Percentiles rank a stretch among this genome's conserved stretches.
Evolutionary conservation across 768 basidiomycete species (phyloP).

Genomic region (Roridomyces roridus): DNA sequence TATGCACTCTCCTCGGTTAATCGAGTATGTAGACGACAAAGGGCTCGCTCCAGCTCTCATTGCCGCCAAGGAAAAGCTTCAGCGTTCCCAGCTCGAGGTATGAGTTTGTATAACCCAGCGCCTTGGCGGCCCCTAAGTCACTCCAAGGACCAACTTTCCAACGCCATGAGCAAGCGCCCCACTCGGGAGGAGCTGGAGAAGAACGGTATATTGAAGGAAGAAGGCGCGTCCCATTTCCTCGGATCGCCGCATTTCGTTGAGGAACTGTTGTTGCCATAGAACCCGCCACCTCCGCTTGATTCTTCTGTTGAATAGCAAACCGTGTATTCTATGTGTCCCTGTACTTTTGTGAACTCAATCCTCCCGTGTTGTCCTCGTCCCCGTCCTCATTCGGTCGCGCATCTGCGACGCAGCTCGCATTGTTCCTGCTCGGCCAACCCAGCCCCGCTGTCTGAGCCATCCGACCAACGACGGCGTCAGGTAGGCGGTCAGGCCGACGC

Average conservation of each 20-base stretch:
- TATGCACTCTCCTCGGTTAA: no score
- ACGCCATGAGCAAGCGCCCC: slow-evolving; percentile 62
- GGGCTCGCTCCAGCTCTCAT: slow-evolving; percentile 63
- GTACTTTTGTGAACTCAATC: slow-evolving; percentile 23
- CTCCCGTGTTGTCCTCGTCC: slow-evolving; percentile 32
- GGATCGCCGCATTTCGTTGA: neutral
- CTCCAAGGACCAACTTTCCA: slow-evolving; percentile 65
- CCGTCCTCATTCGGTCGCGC: slow-evolving; percentile 50
- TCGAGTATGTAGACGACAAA: slow-evolving; percentile 67
- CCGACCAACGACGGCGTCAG: slow-evolving; percentile 86
- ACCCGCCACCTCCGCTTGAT: slow-evolving; percentile 14
- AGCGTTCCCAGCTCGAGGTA: slow-evolving; percentile 70
- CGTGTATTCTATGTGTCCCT: slow-evolving; percentile 16
- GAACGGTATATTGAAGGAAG: slow-evolving; percentile 66
- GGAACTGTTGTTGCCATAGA: slow-evolving; percentile 6
- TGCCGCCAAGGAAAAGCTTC: slow-evolving; percentile 63
- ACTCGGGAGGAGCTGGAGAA: slow-evolving; percentile 67
- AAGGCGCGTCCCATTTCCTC: slow-evolving; percentile 27
- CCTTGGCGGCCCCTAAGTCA: neutral
- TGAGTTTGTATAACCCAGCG: slow-evolving; percentile 23
- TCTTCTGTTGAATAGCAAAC: slow-evolving; percentile 8
- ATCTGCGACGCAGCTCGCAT: slow-evolving; percentile 64
- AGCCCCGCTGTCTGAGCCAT: slow-evolving; percentile 83
- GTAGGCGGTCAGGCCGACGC: slow-evolving; percentile 88
- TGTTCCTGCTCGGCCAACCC: slow-evolving; percentile 78